Evolutionary conservation across 139 green algal genomes (phyloP).

Genomic region (Chlamydomonas applanata): DNA sequence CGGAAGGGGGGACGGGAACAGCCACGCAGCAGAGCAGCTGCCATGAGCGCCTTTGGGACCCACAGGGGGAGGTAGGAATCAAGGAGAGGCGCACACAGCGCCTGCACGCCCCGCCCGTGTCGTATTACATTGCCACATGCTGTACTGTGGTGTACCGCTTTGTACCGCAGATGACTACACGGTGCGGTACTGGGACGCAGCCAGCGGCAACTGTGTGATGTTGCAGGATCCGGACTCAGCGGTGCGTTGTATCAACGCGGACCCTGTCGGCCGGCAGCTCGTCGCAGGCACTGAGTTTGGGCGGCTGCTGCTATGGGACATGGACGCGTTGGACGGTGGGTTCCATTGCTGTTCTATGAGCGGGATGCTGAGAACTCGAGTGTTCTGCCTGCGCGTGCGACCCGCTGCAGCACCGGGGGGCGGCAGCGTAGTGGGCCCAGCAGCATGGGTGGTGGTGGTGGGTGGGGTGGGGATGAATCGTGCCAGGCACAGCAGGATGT

Average conservation of each 20-base stretch:
- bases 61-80: too few relatives aligned
- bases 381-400: too few relatives aligned
- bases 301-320: constrained; percentile 19
- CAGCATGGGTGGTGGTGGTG: not conserved
- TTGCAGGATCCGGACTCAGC: constrained; percentile 20
- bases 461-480: not conserved
- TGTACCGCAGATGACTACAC: constrained; percentile 24
- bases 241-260: constrained; percentile 20
- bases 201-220: constrained; percentile 14
- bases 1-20: too few relatives aligned
- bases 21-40: too few relatives aligned
- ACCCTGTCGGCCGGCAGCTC: not conserved
- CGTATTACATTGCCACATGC: not conserved
- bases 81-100: too few relatives aligned
- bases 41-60: too few relatives aligned
- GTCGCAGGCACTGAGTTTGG: constrained; percentile 25
- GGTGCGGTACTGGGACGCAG: constrained; percentile 25
- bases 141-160: not conserved
- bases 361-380: too few relatives aligned
- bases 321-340: constrained; percentile 7
- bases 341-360: too few relatives aligned
- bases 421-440: not conserved
- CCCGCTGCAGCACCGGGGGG: not conserved
- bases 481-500: too few relatives aligned
- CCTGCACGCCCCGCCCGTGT: too few relatives aligned